These are phyloP conservation scores for Penicillium samsonianum DNA, from an alignment of 495 filamentous ascomycete genomes.

Conservation along the genomic window DNA sequence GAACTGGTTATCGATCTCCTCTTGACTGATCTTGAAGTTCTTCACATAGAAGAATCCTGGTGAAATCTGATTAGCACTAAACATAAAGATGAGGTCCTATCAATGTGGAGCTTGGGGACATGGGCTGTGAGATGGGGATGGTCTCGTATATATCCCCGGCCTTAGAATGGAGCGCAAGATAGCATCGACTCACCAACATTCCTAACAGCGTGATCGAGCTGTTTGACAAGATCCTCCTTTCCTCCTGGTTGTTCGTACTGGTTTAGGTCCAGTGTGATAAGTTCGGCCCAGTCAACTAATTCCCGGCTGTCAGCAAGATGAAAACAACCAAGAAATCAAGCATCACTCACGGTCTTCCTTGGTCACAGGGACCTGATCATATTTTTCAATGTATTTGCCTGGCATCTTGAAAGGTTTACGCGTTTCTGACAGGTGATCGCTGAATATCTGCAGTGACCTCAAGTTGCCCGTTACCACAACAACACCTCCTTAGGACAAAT, in stretches of 20 bases:
- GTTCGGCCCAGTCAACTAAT: constrained; percentile 55
- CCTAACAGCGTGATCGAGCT: constrained; percentile 58
- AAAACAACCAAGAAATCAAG: background rate
- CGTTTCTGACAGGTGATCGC: background rate
- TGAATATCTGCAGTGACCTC: background rate
- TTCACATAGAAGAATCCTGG: constrained; percentile 57
- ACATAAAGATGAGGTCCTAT: background rate
- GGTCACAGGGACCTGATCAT: constrained; percentile 51
- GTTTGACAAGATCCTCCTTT: constrained; percentile 54
- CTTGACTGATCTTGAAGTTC: constrained; percentile 56
- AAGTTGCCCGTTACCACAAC: background rate
- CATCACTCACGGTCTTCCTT: constrained; percentile 43
- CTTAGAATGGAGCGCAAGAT: too few relatives aligned
- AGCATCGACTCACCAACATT: constrained; percentile 45
- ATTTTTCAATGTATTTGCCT: constrained; percentile 44
- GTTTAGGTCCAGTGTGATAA: constrained; percentile 56
- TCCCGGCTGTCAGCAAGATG: constrained; percentile 5
- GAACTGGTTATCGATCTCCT: constrained; percentile 58
- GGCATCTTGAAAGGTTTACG: constrained; percentile 33
- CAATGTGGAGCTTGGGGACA: background rate
- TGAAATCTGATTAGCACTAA: background rate
- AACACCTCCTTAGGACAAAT: background rate
- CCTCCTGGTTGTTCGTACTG: constrained; percentile 53
- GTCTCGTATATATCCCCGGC: background rate
- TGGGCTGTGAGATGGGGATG: background rate